Percentiles rank a stretch among this genome's conserved stretches.
Evolutionary conservation across 2,329 filamentous ascomycete species (phyloP).

Genomic region (Aspergillus oerlinghausenensis): DNA sequence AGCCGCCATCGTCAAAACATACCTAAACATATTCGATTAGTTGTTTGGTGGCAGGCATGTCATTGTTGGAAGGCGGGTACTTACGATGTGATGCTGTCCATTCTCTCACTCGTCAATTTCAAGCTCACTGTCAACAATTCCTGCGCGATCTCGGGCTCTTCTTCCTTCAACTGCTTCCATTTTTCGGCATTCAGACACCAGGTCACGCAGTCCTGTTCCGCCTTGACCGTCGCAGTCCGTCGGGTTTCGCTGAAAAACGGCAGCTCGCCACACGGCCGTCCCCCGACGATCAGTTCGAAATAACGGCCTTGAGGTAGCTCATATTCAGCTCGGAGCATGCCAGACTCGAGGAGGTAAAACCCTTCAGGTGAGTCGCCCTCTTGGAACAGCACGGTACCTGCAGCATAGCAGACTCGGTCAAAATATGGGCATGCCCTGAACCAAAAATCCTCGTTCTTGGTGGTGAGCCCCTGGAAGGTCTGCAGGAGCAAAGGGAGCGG

Average conservation of each 20-base stretch:
- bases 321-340: slow-evolving; percentile 87
- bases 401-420: slow-evolving; percentile 58
- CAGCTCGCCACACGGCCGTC: slow-evolving; percentile 90
- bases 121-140: slow-evolving; percentile 84
- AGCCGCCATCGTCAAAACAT: slow-evolving; percentile 31
- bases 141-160: slow-evolving; percentile 71
- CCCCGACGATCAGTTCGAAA: slow-evolving; percentile 87
- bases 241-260: slow-evolving; percentile 92
- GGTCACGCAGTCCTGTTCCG: slow-evolving; percentile 73
- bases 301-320: slow-evolving; percentile 82
- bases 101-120: slow-evolving; percentile 90
- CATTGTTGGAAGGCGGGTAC: slow-evolving; percentile 21
- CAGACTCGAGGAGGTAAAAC: slow-evolving; percentile 87
- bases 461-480: slow-evolving; percentile 85
- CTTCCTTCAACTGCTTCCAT: slow-evolving; percentile 68
- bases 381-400: slow-evolving; percentile 70
- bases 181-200: slow-evolving; percentile 72
- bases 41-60: background rate
- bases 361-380: slow-evolving; percentile 72
- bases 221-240: slow-evolving; percentile 79
- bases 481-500: slow-evolving; percentile 88
- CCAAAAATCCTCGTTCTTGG: slow-evolving; percentile 93
- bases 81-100: slow-evolving; percentile 65
- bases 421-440: slow-evolving; percentile 76
- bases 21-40: slow-evolving; percentile 15